These are phyloP conservation scores for Chrysoporthe deuterocubensis DNA, from an alignment of 2,329 filamentous ascomycete species.

Conservation along the genomic window DNA sequence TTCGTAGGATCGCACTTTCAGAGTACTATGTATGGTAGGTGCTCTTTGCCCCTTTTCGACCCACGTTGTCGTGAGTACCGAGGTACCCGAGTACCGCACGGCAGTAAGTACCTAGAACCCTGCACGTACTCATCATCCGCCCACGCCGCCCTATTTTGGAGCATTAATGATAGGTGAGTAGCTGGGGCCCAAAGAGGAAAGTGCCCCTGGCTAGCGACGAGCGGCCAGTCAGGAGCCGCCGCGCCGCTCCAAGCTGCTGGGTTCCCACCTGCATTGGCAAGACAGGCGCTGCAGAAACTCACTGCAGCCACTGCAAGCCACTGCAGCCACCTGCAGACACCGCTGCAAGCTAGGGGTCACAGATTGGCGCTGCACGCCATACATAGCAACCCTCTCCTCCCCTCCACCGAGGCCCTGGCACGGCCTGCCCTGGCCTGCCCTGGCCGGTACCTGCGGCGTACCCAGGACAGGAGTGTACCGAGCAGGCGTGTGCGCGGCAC, in stretches of 20 bases:
- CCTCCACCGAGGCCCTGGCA: not conserved
- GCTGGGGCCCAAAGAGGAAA: not conserved
- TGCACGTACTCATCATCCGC: not conserved
- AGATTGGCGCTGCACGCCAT: constrained; percentile 7
- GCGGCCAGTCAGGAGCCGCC: not conserved
- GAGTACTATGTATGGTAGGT: too few species aligned
- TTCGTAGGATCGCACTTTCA: too few species aligned
- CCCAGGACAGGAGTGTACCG: too few species aligned
- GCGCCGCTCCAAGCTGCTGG: not conserved
- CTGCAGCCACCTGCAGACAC: not conserved
- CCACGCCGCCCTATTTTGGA: not conserved
- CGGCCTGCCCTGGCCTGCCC: too few species aligned
- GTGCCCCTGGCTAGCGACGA: not conserved
- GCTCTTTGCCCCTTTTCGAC: too few species aligned
- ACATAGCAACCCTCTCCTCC: not conserved
- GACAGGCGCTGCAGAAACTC: not conserved
- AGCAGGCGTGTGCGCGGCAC: too few species aligned
- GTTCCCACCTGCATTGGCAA: not conserved
- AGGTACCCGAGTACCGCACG: too few species aligned
- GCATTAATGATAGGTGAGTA: not conserved
- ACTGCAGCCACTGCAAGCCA: not conserved
- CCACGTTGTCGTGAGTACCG: too few species aligned
- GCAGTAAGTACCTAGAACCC: not conserved
- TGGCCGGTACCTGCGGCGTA: not conserved
- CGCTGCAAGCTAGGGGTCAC: not conserved